Percentiles rank a stretch among this genome's conserved stretches.
Evolutionary conservation across 2,329 filamentous ascomycete genomes (phyloP).

Genomic region (Clonostachys chloroleuca): DNA sequence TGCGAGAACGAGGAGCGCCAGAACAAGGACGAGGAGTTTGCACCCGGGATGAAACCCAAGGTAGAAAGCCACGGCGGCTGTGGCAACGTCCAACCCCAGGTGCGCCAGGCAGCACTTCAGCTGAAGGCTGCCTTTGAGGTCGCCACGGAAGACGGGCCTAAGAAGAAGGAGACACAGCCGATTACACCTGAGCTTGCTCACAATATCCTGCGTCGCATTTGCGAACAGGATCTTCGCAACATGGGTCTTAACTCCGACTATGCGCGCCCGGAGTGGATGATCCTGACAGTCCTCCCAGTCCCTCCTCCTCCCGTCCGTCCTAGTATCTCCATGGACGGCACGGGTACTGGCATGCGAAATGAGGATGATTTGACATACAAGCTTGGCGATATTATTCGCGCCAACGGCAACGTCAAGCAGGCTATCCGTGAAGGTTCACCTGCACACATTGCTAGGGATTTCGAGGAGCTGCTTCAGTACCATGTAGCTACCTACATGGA

Average conservation of each 20-base stretch:
- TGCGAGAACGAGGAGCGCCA: slow-evolving; percentile 79
- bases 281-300: slow-evolving; percentile 90
- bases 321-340: slow-evolving; percentile 95
- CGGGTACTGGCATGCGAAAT: slow-evolving; percentile 84
- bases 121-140: slow-evolving; percentile 72
- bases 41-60: slow-evolving; percentile 52
- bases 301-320: slow-evolving; percentile 93
- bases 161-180: slow-evolving; percentile 71
- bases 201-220: slow-evolving; percentile 81
- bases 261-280: slow-evolving; percentile 97
- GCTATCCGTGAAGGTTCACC: slow-evolving; percentile 90
- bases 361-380: slow-evolving; percentile 99
- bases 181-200: slow-evolving; percentile 84
- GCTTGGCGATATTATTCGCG: slow-evolving; percentile 94
- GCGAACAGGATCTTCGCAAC: slow-evolving; percentile 73
- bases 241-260: slow-evolving; percentile 95
- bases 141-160: slow-evolving; percentile 61
- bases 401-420: slow-evolving; percentile 90
- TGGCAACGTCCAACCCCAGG: slow-evolving; percentile 83
- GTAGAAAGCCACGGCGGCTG: slow-evolving; percentile 76
- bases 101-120: slow-evolving; percentile 82
- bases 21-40: slow-evolving; percentile 66
- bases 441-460: slow-evolving; percentile 85
- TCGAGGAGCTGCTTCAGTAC: slow-evolving; percentile 89
- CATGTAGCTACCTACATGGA: slow-evolving; percentile 99